phyloP scores from a whole-genome alignment of 2,329 filamentous ascomycete species.

The Pseudogymnoascus sp. region DNA sequence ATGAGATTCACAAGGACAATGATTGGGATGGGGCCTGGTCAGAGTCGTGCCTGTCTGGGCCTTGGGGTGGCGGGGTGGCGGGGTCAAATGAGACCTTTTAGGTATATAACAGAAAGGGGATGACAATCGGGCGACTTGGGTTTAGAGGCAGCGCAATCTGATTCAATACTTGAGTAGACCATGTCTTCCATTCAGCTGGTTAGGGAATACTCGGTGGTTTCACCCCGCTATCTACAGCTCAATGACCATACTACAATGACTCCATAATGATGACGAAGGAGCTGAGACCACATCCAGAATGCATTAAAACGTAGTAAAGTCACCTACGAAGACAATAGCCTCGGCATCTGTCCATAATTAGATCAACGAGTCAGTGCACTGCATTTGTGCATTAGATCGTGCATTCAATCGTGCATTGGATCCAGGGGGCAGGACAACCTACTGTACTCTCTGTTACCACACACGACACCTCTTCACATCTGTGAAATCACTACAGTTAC shows the following conservation, averaged over 20 bases:
- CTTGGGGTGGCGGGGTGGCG: slow-evolving; percentile 2
- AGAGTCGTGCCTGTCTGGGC: not conserved
- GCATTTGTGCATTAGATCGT: not conserved
- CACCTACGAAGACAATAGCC: not conserved
- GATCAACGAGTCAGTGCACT: not conserved
- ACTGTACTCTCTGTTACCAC: not conserved
- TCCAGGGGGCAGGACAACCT: not conserved
- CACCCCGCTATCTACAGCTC: not conserved
- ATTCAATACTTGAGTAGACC: not conserved
- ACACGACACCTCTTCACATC: not conserved
- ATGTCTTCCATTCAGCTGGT: slow-evolving; percentile 2
- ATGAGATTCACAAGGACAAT: not conserved
- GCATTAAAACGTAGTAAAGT: not conserved
- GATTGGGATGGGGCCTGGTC: not conserved
- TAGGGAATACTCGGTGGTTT: not conserved
- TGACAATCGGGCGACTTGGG: not conserved
- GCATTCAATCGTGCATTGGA: not conserved
- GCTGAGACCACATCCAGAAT: not conserved
- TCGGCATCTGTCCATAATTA: not conserved
- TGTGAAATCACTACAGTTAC: not conserved
- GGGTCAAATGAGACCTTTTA: not conserved
- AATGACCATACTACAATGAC: not conserved
- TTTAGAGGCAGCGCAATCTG: not conserved
- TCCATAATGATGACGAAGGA: not conserved
- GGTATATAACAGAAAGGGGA: not conserved